Evolutionary conservation across 192 early-diverging fungal genomes (phyloP).

Genomic region (Pilobolus umbonatus): DNA sequence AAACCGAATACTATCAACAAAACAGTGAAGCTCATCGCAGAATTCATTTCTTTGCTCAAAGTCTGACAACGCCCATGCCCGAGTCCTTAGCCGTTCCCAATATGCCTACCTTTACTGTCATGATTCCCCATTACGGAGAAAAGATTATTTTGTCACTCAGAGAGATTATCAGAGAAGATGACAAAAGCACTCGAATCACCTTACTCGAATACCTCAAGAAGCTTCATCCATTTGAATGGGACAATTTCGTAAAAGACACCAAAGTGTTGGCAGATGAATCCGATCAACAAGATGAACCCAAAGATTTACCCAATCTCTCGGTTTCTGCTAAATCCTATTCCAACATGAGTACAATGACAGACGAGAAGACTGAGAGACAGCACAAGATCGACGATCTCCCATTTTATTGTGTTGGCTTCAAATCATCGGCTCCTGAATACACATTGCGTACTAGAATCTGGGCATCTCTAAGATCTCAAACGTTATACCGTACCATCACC

Average conservation of each 20-base stretch:
- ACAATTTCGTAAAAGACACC: slow-evolving; percentile 86
- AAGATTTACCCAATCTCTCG: background rate
- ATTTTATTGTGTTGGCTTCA: slow-evolving; percentile 79
- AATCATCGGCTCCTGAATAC: slow-evolving; percentile 73
- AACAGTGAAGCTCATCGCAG: slow-evolving; percentile 76
- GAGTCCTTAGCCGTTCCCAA: slow-evolving; percentile 73
- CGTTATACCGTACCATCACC: slow-evolving; percentile 79
- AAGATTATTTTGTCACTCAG: slow-evolving; percentile 78
- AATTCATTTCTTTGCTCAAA: slow-evolving; percentile 84
- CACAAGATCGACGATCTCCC: slow-evolving; percentile 70
- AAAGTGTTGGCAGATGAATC: slow-evolving; percentile 71
- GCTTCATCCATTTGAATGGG: slow-evolving; percentile 80
- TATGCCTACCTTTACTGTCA: slow-evolving; percentile 83
- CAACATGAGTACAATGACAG: background rate
- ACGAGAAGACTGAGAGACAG: slow-evolving; percentile 18
- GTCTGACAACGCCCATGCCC: slow-evolving; percentile 74
- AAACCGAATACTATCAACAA: slow-evolving; percentile 63
- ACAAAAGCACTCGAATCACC: slow-evolving; percentile 74
- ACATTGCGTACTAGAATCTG: slow-evolving; percentile 85
- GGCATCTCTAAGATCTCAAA: slow-evolving; percentile 84
- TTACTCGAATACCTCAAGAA: slow-evolving; percentile 79
- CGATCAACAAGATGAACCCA: slow-evolving; percentile 8
- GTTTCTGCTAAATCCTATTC: slow-evolving; percentile 8
- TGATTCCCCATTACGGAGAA: slow-evolving; percentile 82
- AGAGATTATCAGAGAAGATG: slow-evolving; percentile 81